Evolutionary conservation across 1,284 basidiomycete genomes (phyloP), one percentile per base, ranked within the genome.

Genomic region (Heterobasidion occidentale): DNA sequence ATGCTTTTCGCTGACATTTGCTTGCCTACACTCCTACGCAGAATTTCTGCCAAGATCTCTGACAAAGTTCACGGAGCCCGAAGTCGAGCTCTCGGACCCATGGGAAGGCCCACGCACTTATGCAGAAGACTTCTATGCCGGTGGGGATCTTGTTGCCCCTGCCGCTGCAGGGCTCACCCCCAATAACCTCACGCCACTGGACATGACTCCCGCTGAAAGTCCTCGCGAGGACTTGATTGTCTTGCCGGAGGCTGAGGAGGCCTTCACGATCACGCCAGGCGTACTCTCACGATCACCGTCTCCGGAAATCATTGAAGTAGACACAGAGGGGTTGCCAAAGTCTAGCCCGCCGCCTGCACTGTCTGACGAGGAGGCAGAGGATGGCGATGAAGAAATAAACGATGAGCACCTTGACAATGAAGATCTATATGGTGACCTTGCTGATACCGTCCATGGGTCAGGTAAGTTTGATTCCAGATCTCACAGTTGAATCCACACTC

Each of bases 81-180:
- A 42, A 42, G 38, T 42, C 38, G 74, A 76, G 7, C 64, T 83
- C 7, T 65, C 63, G 11, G 78, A 83, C 64, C 76, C 75, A 15
- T 83, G 80, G 81, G 67, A 63, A 33, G 77, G 76, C 12, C 76
- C 79, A 2, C 69, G 68, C 42, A 74, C 68, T 2, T 82, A 74
- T 61, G 80, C 80, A 0, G 77, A 83, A 65, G 80, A 81, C 63
- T 81, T 74, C 58, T 73, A 74, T 56, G 63, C 72, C 3, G 72
- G 73, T 11, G 72, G 73, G 0, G 71, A 74, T 54, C 48, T 65
- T 1, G 58, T 58, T 4, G 59, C 55, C 12, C 52, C 59, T 34
- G 50, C 55, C 2, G 45, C 56, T 14, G 58, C 53, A 5, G 57
- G 52, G 17, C 53, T 53, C 45, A 59, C 64, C 53, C 49, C 68